Evolutionary conservation across 768 basidiomycete genomes (phyloP).

Genomic region (Russula brevipes): DNA sequence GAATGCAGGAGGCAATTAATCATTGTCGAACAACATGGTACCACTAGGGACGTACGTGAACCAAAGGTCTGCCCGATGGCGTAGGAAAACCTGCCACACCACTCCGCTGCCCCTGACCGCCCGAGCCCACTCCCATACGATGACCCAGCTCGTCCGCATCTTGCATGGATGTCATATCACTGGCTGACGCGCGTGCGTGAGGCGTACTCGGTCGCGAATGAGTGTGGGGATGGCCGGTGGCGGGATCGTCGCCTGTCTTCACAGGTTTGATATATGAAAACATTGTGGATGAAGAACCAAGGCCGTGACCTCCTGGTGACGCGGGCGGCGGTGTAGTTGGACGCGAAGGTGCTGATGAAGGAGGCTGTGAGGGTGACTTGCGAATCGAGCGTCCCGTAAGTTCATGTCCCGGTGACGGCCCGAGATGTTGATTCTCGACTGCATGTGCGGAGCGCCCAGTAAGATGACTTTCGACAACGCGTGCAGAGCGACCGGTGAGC

Average conservation of each 20-base stretch:
- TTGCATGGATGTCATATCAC: conserved; percentile 18
- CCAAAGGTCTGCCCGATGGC: conserved; percentile 60
- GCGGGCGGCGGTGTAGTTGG: conserved; percentile 4
- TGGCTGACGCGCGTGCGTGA: conserved; percentile 12
- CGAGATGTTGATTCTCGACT: conserved; percentile 1
- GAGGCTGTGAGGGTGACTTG: conserved; percentile 14
- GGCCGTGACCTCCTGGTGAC: conserved; percentile 16
- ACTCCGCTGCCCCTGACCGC: conserved; percentile 18
- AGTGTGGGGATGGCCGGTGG: conserved; percentile 20
- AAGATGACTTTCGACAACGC: conserved; percentile 6
- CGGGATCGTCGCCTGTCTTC: conserved; percentile 45
- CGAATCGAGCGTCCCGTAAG: conserved; percentile 14
- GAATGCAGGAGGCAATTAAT: conserved; percentile 26
- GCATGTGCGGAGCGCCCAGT: conserved; percentile 6
- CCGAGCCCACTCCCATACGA: conserved; percentile 34
- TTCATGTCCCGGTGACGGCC: not conserved
- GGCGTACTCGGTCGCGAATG: conserved; percentile 27
- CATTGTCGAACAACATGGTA: conserved; percentile 32
- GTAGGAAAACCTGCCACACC: conserved; percentile 34
- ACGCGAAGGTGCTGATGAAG: conserved; percentile 15
- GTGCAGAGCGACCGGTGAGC: not conserved
- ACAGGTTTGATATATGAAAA: conserved; percentile 55
- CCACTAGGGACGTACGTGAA: conserved; percentile 84
- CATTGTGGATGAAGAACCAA: conserved; percentile 75
- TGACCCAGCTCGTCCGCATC: conserved; percentile 38